Evolutionary conservation across 805 yeast genomes (phyloP), one percentile per base, ranked within the genome.

Genomic region (Candida xyloterini): DNA sequence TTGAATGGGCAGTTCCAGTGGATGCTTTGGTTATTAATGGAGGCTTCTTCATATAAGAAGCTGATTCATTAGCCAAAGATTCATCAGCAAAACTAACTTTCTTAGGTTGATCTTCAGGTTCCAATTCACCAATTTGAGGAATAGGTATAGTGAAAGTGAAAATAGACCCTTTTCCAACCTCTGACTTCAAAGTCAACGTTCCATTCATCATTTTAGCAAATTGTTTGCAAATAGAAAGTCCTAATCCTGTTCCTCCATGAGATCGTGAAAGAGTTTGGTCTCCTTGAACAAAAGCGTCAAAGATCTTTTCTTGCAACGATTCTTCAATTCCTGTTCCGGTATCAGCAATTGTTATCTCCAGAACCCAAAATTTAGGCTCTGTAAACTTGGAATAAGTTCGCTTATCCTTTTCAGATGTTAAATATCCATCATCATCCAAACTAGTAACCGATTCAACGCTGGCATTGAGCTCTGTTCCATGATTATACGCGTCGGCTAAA

Each of bases 221-320:
- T 62, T 91, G 97, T 43, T 87, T 72, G 63, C 97, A 93, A 55
- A 91, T 91, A 1, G 81, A 73, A 30, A 91, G 72, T 1, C 99
- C 99, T 33, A 91, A 69, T 2, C 98, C 99, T 0, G 97, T 93
- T 50, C 99, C 99, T 43, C 98, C 97, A 56, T 84, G 82, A 42
- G 90, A 86, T 56, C 95, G 73, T 5, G 95, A 85, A 20, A 88
- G 69, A 0, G 96, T 88, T 60, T 89, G 96, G 56, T 91, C 98
- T 38, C 98, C 99, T 65, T 91, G 99, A 14, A 90, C 89, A 67
- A 91, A 91, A 1, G 98, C 97, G 55, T 93, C 97, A 61, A 91
- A 91, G 1, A 91, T 95, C 45, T 84, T 79, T 30, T 79, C 79
- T 55, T 86, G 96, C 39, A 89, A 62, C 1, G 81, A 78, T 10